Percentiles rank a stretch among this genome's conserved stretches.
Conservation (phyloP, 768 basidiomycete species). For the Podaxis mareebaensis region DNA sequence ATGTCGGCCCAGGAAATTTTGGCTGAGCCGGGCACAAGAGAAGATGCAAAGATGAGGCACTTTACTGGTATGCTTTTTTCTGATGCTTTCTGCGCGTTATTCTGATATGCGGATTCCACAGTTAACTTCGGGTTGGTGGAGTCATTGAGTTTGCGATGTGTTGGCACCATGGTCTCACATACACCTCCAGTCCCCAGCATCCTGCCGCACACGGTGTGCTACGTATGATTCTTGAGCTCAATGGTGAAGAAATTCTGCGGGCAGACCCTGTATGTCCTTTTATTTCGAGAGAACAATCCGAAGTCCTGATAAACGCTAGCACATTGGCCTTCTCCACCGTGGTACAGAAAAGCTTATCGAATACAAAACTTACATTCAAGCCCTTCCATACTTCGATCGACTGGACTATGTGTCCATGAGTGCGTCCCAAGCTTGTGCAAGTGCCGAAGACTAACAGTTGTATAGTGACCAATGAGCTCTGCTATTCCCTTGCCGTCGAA, state of each 20-base stretch:
- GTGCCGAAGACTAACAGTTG: background rate
- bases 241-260: conserved; percentile 92
- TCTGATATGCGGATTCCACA: conserved; percentile 27
- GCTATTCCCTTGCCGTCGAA: conserved; percentile 96
- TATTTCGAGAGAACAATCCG: background rate
- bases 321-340: conserved; percentile 94
- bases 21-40: conserved; percentile 66
- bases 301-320: conserved; percentile 43
- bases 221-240: conserved; percentile 94
- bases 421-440: conserved; percentile 37
- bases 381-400: conserved; percentile 97
- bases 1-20: conserved; percentile 80
- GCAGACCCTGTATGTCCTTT: conserved; percentile 69
- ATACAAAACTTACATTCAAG: conserved; percentile 98
- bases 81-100: background rate
- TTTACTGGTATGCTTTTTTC: conserved; percentile 72
- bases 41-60: conserved; percentile 85
- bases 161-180: conserved; percentile 1
- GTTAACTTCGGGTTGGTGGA: conserved; percentile 90
- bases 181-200: conserved; percentile 78
- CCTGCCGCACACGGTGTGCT: conserved; percentile 99
- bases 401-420: conserved; percentile 99
- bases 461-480: conserved; percentile 97
- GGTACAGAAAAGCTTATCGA: conserved; percentile 99
- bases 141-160: background rate